Conservation (phyloP, 768 basidiomycete genomes). For the Termitomyces sp. region DNA sequence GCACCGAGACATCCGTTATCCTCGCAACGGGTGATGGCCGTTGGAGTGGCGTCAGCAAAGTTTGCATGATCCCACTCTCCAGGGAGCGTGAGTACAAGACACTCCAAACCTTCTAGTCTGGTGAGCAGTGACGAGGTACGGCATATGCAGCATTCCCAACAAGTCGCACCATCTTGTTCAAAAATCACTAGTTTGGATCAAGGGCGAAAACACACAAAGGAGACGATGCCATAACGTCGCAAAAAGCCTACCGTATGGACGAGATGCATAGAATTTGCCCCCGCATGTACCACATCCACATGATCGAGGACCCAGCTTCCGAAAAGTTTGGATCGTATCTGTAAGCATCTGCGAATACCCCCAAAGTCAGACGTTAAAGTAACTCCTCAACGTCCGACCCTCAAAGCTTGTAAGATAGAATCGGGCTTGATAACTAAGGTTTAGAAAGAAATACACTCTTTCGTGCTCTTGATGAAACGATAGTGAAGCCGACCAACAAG, state of each 20-base stretch:
- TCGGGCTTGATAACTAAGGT: not conserved
- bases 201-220: constrained; percentile 2
- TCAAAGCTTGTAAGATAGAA: constrained; percentile 9
- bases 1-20: not conserved
- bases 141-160: not conserved
- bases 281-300: not conserved
- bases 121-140: constrained; percentile 1
- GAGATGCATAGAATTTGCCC: not conserved
- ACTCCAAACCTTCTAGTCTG: not conserved
- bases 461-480: constrained; percentile 13
- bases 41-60: constrained; percentile 1
- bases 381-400: not conserved
- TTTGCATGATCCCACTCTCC: not conserved
- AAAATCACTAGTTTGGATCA: not conserved
- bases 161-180: not conserved
- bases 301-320: constrained; percentile 1
- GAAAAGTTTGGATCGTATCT: constrained; percentile 1
- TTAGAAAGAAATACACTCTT: not conserved
- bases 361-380: constrained; percentile 1
- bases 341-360: not conserved
- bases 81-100: constrained; percentile 7
- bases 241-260: not conserved
- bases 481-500: constrained; percentile 5
- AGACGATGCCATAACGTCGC: constrained; percentile 1
- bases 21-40: not conserved